These are phyloP conservation scores for Acanthamoeba sp. DNA, from an alignment of 208 protist genomes.

Conservation along the genomic window DNA sequence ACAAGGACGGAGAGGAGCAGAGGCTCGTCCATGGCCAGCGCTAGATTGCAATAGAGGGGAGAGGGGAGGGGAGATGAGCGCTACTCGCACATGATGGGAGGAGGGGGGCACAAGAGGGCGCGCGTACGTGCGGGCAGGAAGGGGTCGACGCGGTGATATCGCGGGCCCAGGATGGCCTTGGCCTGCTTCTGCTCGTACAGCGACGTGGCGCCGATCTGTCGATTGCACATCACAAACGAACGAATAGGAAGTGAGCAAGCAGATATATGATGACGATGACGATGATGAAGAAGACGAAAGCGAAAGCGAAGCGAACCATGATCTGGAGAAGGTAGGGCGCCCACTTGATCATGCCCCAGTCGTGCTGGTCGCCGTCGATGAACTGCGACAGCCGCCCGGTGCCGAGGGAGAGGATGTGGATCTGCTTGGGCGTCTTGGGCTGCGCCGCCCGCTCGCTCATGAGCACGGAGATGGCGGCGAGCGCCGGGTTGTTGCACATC, in stretches of 20 bases:
- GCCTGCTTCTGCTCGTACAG: conserved; percentile 61
- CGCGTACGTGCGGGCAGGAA: conserved; percentile 40
- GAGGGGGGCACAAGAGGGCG: neutral
- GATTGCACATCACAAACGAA: too few species aligned
- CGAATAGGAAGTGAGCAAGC: too few species aligned
- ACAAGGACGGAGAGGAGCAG: neutral
- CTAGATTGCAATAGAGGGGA: neutral
- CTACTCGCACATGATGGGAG: neutral
- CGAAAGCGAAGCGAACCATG: neutral
- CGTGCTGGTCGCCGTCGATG: conserved; percentile 63
- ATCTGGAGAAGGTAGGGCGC: conserved; percentile 54
- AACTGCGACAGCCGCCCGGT: conserved; percentile 69
- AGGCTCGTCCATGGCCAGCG: conserved; percentile 57
- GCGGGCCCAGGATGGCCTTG: conserved; percentile 26
- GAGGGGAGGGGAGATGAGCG: neutral
- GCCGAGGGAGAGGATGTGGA: conserved; percentile 69
- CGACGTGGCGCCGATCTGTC: conserved; percentile 29
- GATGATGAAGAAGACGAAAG: too few species aligned
- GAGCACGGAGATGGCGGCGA: conserved; percentile 51
- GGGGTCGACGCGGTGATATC: conserved; percentile 59
- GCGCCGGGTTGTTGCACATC: conserved; percentile 64
- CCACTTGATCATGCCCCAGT: conserved; percentile 73
- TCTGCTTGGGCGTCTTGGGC: conserved; percentile 23
- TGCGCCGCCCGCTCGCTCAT: conserved; percentile 60
- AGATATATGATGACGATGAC: too few species aligned